Evolutionary conservation across 1,139 yeast species (phyloP).

Genomic region (Lodderomyces parapsilosis): DNA sequence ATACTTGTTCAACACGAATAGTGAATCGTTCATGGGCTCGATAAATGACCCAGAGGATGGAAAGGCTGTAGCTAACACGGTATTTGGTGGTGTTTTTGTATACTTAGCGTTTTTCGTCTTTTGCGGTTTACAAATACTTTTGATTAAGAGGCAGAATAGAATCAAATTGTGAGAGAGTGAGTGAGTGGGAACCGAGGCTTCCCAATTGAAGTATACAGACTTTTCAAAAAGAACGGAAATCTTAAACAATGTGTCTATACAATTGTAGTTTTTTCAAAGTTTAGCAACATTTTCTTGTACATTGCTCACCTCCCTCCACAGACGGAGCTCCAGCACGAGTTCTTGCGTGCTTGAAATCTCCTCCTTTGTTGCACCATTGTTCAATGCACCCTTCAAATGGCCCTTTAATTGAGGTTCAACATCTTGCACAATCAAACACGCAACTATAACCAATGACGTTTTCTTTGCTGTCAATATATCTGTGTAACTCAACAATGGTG

Average conservation of each 20-base stretch:
- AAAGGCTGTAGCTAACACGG: conserved; percentile 86
- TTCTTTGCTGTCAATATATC: conserved; percentile 64
- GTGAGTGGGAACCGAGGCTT: too few species aligned
- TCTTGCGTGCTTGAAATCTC: conserved; percentile 60
- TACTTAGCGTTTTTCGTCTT: conserved; percentile 77
- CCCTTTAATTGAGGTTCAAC: conserved; percentile 92
- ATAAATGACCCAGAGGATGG: conserved; percentile 90
- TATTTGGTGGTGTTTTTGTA: conserved; percentile 85
- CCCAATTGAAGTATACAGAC: too few species aligned
- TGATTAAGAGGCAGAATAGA: conserved; percentile 61
- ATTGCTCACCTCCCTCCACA: conserved; percentile 59
- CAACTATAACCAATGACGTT: conserved; percentile 73
- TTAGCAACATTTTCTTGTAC: conserved; percentile 66
- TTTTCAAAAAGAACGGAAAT: too few species aligned
- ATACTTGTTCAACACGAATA: conserved; percentile 71
- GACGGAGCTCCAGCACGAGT: conserved; percentile 63
- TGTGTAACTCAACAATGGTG: conserved; percentile 70
- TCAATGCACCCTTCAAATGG: conserved; percentile 80
- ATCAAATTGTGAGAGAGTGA: conserved; percentile 35
- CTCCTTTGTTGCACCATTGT: conserved; percentile 69
- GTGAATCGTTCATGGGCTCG: conserved; percentile 92
- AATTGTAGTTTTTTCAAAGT: conserved; percentile 21
- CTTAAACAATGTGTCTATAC: conserved; percentile 2
- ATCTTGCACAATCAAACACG: conserved; percentile 85
- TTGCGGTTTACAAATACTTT: conserved; percentile 80